A percentile compares a stretch with the other conserved stretches of the same genome.
Conservation (phyloP, 140 eudicot species). For the Cichorium intybus region DNA sequence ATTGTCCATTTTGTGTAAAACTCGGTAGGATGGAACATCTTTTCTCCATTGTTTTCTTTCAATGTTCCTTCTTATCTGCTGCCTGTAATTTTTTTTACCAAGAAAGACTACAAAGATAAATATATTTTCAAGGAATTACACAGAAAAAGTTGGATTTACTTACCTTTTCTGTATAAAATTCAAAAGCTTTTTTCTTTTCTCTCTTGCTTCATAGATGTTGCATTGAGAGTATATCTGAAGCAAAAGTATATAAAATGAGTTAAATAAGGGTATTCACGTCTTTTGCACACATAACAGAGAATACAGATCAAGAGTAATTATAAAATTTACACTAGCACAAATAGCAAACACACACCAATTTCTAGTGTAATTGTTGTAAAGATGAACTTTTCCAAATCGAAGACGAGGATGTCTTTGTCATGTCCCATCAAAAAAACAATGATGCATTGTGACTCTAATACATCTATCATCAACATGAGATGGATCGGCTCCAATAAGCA, state of each 20-base stretch:
- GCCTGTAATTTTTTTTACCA: slow-evolving; percentile 59
- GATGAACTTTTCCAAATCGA: slow-evolving; percentile 85
- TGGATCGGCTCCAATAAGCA: slow-evolving; percentile 92
- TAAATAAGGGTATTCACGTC: neutral
- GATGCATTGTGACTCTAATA: slow-evolving; percentile 82
- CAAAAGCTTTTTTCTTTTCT: slow-evolving; percentile 74
- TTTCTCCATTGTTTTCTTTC: slow-evolving; percentile 33
- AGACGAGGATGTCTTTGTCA: slow-evolving; percentile 87
- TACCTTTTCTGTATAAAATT: slow-evolving; percentile 77
- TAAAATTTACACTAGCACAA: slow-evolving; percentile 89
- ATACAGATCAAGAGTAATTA: too few relatives aligned
- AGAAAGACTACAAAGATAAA: neutral
- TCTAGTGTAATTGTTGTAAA: slow-evolving; percentile 82
- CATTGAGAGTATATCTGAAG: slow-evolving; percentile 72
- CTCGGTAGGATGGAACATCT: slow-evolving; percentile 65
- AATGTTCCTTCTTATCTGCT: slow-evolving; percentile 55
- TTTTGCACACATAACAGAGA: too few relatives aligned
- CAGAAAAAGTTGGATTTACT: neutral
- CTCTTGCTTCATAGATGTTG: slow-evolving; percentile 81
- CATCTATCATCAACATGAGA: slow-evolving; percentile 77
- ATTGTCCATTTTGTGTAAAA: slow-evolving; percentile 66
- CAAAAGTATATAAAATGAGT: neutral
- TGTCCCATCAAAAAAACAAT: slow-evolving; percentile 92
- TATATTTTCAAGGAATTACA: neutral
- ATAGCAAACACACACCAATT: slow-evolving; percentile 84